Base-by-base conservation (phyloP, 352 stramenopile species). In the Phytophthora multivora region DNA sequence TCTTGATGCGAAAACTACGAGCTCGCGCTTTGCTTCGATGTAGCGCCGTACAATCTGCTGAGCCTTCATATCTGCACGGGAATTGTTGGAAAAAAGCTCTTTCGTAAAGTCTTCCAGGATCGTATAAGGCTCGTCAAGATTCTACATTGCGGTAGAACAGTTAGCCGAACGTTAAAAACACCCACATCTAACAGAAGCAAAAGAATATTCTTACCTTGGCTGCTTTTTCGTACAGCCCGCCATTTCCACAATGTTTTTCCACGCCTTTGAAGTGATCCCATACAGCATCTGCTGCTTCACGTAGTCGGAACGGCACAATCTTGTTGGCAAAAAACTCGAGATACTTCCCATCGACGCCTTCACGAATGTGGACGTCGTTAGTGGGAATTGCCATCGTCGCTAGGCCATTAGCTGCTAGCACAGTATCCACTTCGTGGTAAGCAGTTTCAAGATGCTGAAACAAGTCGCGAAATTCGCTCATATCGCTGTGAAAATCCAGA, bases 31-130 rank as follows among this genome's bases (percentile, higher is more conserved):
- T 25, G 63, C 12, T 31, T 81, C 71, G 10, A 75, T 56, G 52
- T 81, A 75, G 5, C 72, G 63, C 7, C 66, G 66, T 12, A 81
- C 49, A 25, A 85, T 60, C 40, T 85, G 72, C 42, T 78, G 66
- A 2, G 69, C 59, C 2, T 58, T 54, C 56, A 82, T 76, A 18
- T 75, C 50, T 23, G 69, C 72, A 19, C 54, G 60, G 21, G 59
- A 76, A 28, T 69, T 54, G 43, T 80, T 81, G 15, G 47, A 64
- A 15, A 59, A n/a, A 4, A 77, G 28, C 62, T 82, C 70, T 12
- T 79, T 63, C 31, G 69, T 67, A 56, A 77, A 70, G 38, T 66
- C 74, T 48, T 82, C 73, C 28, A 82, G 36, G 33, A 79, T 73
- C 13, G 63, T 82, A 38, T 79, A 71, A 35, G 75, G 63, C 0